A percentile compares a stretch with the other conserved stretches of the same genome.
phyloP scores from a whole-genome alignment of 2,329 filamentous ascomycete genomes.

The Fusarium sp. region DNA sequence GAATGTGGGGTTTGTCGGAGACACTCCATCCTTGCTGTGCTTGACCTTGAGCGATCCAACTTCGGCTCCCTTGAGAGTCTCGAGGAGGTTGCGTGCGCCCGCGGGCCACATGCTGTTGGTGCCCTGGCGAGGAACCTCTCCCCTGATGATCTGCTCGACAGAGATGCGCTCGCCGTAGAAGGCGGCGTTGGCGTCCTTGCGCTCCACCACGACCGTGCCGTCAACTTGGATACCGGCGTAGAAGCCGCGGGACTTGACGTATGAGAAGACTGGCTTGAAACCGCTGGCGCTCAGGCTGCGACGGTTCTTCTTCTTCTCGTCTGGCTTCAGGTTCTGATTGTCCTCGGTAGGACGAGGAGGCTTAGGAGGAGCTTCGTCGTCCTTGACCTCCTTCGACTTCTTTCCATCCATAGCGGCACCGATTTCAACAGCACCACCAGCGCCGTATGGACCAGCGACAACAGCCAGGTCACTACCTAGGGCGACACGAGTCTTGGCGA shows the following conservation, averaged over 20 bases:
- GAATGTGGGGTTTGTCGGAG: conserved; percentile 20
- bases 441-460: conserved; percentile 75
- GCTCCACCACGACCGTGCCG: conserved; percentile 86
- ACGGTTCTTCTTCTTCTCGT: conserved; percentile 47
- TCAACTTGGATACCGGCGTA: conserved; percentile 90
- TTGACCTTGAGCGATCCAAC: conserved; percentile 45
- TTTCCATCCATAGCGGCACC: conserved; percentile 48
- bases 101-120: conserved; percentile 50
- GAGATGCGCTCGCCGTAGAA: conserved; percentile 78
- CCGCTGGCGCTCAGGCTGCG: conserved; percentile 49
- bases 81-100: conserved; percentile 49
- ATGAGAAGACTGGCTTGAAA: conserved; percentile 66
- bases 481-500: conserved; percentile 79
- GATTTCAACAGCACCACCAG: conserved; percentile 79
- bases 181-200: conserved; percentile 86
- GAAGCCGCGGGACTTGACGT: conserved; percentile 89
- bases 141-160: conserved; percentile 62
- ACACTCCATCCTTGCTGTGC: conserved; percentile 27
- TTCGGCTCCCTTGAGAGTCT: conserved; percentile 52
- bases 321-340: conserved; percentile 46
- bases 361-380: conserved; percentile 17
- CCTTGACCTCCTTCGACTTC: conserved; percentile 60
- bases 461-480: conserved; percentile 83
- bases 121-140: conserved; percentile 50
- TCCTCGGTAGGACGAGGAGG: conserved; percentile 29